phyloP scores from a whole-genome alignment of 345 rosid genomes.

The Linum lewisii region DNA sequence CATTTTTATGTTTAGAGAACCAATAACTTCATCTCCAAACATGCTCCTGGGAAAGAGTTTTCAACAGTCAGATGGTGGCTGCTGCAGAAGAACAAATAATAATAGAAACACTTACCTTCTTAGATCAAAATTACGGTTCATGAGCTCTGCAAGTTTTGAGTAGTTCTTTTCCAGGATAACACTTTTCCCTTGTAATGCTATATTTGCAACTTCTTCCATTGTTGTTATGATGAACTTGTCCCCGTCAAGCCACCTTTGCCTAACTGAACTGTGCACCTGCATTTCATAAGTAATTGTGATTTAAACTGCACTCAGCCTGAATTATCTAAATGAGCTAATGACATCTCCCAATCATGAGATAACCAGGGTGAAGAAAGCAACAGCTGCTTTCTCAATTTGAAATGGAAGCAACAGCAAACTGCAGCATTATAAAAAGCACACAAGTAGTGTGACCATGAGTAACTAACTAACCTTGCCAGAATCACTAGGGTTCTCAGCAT shows the following conservation, averaged over 20 bases:
- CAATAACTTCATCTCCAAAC: constrained; percentile 81
- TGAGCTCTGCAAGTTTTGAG: constrained; percentile 53
- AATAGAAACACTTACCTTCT: constrained; percentile 40
- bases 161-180: constrained; percentile 57
- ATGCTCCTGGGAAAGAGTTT: constrained; percentile 32
- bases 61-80: neutral
- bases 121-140: constrained; percentile 78
- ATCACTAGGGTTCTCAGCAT: constrained; percentile 95
- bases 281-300: constrained; percentile 8
- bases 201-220: constrained; percentile 58
- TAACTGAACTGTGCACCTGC: constrained; percentile 82
- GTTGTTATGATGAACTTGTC: constrained; percentile 61
- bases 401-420: neutral
- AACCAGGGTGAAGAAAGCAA: too few species aligned
- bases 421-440: neutral
- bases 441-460: neutral
- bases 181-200: constrained; percentile 55
- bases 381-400: neutral
- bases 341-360: too few species aligned
- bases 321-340: too few species aligned
- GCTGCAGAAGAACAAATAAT: too few species aligned
- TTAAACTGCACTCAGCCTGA: too few species aligned
- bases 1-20: constrained; percentile 73
- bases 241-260: constrained; percentile 85
- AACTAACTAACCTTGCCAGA: constrained; percentile 81